These are phyloP conservation scores for Udeniomyces megalosporus DNA, from an alignment of 768 basidiomycete genomes.

Conservation along the genomic window DNA sequence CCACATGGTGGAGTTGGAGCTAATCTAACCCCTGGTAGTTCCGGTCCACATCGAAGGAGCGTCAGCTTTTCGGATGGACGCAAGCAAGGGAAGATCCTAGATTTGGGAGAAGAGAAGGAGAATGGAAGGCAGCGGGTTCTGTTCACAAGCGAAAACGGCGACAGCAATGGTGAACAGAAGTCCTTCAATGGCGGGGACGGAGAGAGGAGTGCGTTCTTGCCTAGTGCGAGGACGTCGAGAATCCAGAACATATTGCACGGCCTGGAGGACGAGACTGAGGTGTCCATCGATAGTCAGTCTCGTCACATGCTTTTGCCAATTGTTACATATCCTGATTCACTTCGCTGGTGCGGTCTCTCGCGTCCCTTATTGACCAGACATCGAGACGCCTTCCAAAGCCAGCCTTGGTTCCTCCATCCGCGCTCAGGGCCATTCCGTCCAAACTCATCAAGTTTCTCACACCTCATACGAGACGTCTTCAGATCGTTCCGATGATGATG, in stretches of 20 bases:
- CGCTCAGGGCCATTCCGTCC: not conserved
- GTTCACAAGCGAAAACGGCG: no score
- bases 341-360: not conserved
- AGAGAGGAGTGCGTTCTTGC: slow-evolving; percentile 28
- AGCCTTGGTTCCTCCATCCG: slow-evolving; percentile 4
- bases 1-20: no score
- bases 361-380: slow-evolving; percentile 9
- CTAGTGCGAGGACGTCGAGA: slow-evolving; percentile 57
- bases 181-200: no score
- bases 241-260: slow-evolving; percentile 66
- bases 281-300: slow-evolving; percentile 38
- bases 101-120: slow-evolving; percentile 33
- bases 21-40: no score
- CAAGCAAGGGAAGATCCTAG: slow-evolving; percentile 70
- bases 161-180: no score
- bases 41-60: slow-evolving; percentile 20
- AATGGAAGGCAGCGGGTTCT: no score
- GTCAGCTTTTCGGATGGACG: slow-evolving; percentile 97
- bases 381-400: slow-evolving; percentile 28
- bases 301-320: not conserved
- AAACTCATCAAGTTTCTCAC: slow-evolving; percentile 1
- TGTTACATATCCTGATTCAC: not conserved
- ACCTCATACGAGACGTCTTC: slow-evolving; percentile 27
- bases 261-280: slow-evolving; percentile 35
- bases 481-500: not conserved